Conservation (phyloP, 805 yeast species). For the Starmerella apis region DNA sequence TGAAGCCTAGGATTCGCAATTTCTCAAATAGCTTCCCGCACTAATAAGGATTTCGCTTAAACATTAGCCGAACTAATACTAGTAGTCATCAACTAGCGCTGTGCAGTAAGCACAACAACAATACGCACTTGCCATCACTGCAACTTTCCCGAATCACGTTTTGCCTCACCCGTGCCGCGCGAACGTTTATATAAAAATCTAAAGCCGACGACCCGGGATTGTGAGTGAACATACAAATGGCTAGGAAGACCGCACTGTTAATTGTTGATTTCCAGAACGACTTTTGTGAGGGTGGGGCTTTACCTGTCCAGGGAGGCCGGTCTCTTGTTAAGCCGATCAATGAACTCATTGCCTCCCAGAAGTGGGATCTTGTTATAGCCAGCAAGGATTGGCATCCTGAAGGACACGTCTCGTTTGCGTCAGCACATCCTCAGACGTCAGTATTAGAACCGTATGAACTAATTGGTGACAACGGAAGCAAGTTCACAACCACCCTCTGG, state of each 20-base stretch:
- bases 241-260: conserved; percentile 47
- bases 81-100: background rate
- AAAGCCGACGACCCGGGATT: background rate
- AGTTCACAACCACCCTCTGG: conserved; percentile 49
- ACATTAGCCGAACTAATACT: too few species aligned
- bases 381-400: conserved; percentile 86
- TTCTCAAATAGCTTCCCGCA: too few species aligned
- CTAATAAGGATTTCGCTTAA: too few species aligned
- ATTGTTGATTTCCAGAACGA: conserved; percentile 80
- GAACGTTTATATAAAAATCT: background rate
- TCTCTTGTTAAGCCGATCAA: conserved; percentile 45
- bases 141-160: background rate
- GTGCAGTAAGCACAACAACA: background rate
- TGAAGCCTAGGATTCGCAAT: too few species aligned
- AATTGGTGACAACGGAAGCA: conserved; percentile 29
- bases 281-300: conserved; percentile 57
- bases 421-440: conserved; percentile 39
- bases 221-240: background rate
- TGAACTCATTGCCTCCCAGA: conserved; percentile 35
- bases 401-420: conserved; percentile 73
- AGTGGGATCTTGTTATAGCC: conserved; percentile 57
- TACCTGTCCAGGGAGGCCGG: conserved; percentile 63
- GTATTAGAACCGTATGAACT: conserved; percentile 41
- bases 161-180: conserved; percentile 3
- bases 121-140: background rate